Conservation (phyloP, 179 eudicot genomes). For the Drosera spatulata region DNA sequence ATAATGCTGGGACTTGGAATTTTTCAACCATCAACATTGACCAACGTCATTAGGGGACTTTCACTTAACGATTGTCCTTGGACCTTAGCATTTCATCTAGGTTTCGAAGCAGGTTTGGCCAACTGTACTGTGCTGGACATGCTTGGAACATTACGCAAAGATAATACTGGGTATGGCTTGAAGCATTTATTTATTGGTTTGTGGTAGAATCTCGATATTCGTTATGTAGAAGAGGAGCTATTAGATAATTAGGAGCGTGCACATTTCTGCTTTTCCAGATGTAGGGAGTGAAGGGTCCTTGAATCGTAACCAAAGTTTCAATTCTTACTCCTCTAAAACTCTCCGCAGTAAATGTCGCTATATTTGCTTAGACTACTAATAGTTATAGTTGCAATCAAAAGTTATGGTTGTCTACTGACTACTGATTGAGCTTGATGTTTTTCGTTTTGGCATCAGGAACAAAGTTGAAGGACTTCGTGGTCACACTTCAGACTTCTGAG, state of each 20-base stretch:
- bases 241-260: background rate
- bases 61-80: no score
- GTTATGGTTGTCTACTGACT: no score
- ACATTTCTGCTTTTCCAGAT: slow-evolving; percentile 9
- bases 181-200: slow-evolving; percentile 97
- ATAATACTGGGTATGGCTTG: slow-evolving; percentile 98
- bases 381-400: no score
- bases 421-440: background rate
- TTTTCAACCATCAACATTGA: no score
- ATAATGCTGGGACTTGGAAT: no score
- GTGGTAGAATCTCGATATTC: slow-evolving; percentile 13
- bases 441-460: slow-evolving; percentile 45
- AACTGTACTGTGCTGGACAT: slow-evolving; percentile 89
- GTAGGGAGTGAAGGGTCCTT: slow-evolving; percentile 97
- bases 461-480: slow-evolving; percentile 87
- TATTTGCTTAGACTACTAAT: no score
- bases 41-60: no score
- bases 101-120: slow-evolving; percentile 90
- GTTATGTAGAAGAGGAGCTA: slow-evolving; percentile 4
- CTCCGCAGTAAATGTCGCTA: slow-evolving; percentile 76
- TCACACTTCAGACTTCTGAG: slow-evolving; percentile 51
- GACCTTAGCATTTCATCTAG: no score
- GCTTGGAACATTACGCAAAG: slow-evolving; percentile 96
- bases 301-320: slow-evolving; percentile 79
- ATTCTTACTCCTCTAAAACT: slow-evolving; percentile 86